Conservation (phyloP, 2,329 filamentous ascomycete species). For the Malbranchea cinnamomea region DNA sequence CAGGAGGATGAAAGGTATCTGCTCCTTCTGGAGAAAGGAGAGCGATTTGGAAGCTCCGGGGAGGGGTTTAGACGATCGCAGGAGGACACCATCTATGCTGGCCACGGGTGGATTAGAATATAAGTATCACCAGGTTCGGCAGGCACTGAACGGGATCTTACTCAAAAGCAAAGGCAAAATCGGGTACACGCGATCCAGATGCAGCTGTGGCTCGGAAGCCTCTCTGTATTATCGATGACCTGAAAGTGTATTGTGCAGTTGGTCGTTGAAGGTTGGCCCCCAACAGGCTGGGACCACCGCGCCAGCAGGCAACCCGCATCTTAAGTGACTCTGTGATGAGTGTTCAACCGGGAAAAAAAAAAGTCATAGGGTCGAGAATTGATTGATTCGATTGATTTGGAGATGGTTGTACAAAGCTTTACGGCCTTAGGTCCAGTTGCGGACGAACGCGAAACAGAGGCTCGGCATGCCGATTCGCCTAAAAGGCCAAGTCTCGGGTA, state of each 20-base stretch:
- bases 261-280: constrained; percentile 1
- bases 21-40: constrained; percentile 53
- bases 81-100: constrained; percentile 87
- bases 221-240: constrained; percentile 1
- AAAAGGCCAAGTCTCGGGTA: no score
- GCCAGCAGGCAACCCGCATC: constrained; percentile 1
- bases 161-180: constrained; percentile 34
- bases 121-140: constrained; percentile 7
- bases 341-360: no score
- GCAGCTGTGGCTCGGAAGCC: constrained; percentile 5
- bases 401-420: no score
- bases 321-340: constrained; percentile 7
- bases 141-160: constrained; percentile 18
- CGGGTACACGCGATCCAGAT: constrained; percentile 12
- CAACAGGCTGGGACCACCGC: no score
- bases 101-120: neutral
- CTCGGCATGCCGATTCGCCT: no score
- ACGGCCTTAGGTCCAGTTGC: no score
- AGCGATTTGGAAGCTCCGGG: constrained; percentile 64
- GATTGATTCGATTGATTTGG: no score
- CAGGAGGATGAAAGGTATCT: constrained; percentile 82
- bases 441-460: no score
- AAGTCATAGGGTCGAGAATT: no score
- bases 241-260: constrained; percentile 1
- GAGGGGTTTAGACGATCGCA: constrained; percentile 65